phyloP scores from a whole-genome alignment of 331 rosid genomes.

The Rhamnella rubrinervis region DNA sequence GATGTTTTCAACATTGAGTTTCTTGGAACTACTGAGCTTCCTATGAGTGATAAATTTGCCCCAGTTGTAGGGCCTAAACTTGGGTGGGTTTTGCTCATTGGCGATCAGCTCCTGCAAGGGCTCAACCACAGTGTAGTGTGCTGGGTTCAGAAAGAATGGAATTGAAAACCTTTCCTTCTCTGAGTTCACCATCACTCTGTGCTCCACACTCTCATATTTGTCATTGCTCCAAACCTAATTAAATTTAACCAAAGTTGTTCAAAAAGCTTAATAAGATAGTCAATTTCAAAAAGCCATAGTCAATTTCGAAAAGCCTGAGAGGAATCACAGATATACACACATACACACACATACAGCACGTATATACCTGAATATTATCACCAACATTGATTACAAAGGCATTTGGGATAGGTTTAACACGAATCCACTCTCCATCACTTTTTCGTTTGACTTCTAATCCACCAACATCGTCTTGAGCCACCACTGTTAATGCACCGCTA shows the following conservation, averaged over 20 bases:
- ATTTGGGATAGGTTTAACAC: slow-evolving; percentile 52
- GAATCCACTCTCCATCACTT: slow-evolving; percentile 55
- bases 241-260: not conserved
- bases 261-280: not conserved
- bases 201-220: slow-evolving; percentile 61
- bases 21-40: slow-evolving; percentile 38
- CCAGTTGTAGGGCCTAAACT: slow-evolving; percentile 46
- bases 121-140: slow-evolving; percentile 50
- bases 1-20: slow-evolving; percentile 41
- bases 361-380: slow-evolving; percentile 52
- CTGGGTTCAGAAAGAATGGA: slow-evolving; percentile 55
- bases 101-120: slow-evolving; percentile 56
- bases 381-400: slow-evolving; percentile 59
- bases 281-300: not conserved
- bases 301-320: not conserved
- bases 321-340: not conserved
- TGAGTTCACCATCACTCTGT: slow-evolving; percentile 53
- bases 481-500: slow-evolving; percentile 59
- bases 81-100: slow-evolving; percentile 41
- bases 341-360: no score
- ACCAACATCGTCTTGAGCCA: slow-evolving; percentile 71
- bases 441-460: slow-evolving; percentile 65
- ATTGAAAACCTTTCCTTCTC: slow-evolving; percentile 57
- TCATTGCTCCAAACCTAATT: slow-evolving; percentile 73
- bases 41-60: slow-evolving; percentile 45